Evolutionary conservation across 1,284 basidiomycete species (phyloP), one percentile per base, ranked within the genome.

Genomic region (Irpex sp.): DNA sequence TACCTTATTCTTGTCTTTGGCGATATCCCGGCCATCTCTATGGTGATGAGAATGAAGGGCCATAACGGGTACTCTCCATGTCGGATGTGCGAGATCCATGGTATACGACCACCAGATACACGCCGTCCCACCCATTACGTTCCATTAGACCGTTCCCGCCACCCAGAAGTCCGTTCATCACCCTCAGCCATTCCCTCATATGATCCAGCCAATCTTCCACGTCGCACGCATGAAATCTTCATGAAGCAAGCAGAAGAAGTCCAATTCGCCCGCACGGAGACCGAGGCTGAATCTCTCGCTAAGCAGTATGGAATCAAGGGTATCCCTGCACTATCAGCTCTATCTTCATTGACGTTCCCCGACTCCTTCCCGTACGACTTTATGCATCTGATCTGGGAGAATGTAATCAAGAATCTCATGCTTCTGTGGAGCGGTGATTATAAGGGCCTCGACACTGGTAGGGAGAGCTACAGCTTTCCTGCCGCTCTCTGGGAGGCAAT

Each of bases 11-110:
- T 79, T 5, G 31, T 73, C 7, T 78, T 77, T 58, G 79, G 82
- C 2, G 81, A 83, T 62, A 81, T 82, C 26, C 81, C 78, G 5
- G 82, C 81, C 0, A 68, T 82, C 0, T 73, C 78, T 0, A 78
- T 79, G 73, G 40, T 82, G 2, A 77, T 82, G 75, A 62, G 71
- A 0, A 79, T 82, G 74, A 82, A 82, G 64, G 81, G 81, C 0
- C 79, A 81, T 56, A 83, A 83, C 62, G 78, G 75, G 0, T 54
- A 72, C 21, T 71, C 48, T 0, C 81, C 82, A 0, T 84, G 82
- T 65, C 75, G 77, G 1, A 76, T 77, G 68, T 84, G 81, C 68
- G 67, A 72, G 1, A 82, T 83, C 8, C 61, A 54, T 5, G 80
- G 76, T 5, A 38, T 83, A 0, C 68, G 69, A 0, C 64, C 70